phyloP scores from a whole-genome alignment of 1,284 basidiomycete species.

The Agroathelia rolfsii region DNA sequence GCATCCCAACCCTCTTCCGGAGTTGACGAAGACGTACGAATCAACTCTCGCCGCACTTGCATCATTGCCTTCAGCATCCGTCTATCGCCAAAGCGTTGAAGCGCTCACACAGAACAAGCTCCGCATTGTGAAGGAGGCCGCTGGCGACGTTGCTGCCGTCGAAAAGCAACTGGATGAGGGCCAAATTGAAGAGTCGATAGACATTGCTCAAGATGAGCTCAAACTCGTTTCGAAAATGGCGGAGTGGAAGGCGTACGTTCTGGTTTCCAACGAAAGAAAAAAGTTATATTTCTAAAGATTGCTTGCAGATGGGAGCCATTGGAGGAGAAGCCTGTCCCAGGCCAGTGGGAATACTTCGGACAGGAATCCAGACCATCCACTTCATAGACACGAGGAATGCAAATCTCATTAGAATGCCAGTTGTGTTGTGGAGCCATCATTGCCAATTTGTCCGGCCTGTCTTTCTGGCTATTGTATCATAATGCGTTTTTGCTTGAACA shows the following conservation, averaged over 20 bases:
- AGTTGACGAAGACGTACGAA: slow-evolving; percentile 68
- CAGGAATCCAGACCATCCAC: no score
- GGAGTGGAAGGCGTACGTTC: slow-evolving; percentile 92
- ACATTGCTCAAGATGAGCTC: slow-evolving; percentile 80
- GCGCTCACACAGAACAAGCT: slow-evolving; percentile 82
- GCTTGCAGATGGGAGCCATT: slow-evolving; percentile 74
- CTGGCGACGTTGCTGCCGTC: slow-evolving; percentile 52
- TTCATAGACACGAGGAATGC: no score
- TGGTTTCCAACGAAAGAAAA: no score
- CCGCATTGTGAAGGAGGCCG: slow-evolving; percentile 58
- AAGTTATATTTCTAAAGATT: slow-evolving; percentile 9
- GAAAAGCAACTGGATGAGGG: slow-evolving; percentile 73
- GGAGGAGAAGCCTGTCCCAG: slow-evolving; percentile 68
- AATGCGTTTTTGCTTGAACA: no score
- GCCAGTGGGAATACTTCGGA: slow-evolving; percentile 86
- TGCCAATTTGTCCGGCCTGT: no score
- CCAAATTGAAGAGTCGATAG: slow-evolving; percentile 76
- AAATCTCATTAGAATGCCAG: no score
- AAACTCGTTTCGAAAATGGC: slow-evolving; percentile 75
- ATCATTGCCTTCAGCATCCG: slow-evolving; percentile 67
- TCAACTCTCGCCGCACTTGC: slow-evolving; percentile 68
- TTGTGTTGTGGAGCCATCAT: no score
- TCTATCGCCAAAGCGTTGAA: slow-evolving; percentile 88
- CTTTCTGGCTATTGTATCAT: no score
- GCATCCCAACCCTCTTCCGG: slow-evolving; percentile 74